These are phyloP conservation scores for Allodekkera sacchari DNA, from an alignment of 805 yeast genomes.

Conservation along the genomic window DNA sequence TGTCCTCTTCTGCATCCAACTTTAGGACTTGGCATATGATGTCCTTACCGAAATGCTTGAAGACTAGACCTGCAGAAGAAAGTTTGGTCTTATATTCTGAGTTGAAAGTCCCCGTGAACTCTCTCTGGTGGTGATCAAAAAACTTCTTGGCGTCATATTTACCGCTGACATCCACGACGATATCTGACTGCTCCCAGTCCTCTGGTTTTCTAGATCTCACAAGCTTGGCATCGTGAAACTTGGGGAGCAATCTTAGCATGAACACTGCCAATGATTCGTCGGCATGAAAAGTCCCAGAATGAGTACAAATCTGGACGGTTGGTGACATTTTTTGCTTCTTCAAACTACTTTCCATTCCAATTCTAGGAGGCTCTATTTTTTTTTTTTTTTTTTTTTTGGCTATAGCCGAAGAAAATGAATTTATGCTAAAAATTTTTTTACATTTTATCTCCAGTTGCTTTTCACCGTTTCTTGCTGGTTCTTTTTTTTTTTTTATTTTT, in stretches of 20 bases:
- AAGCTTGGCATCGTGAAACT: constrained; percentile 55
- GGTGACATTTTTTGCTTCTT: constrained; percentile 25
- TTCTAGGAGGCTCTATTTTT: neutral
- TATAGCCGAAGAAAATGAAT: too few species aligned
- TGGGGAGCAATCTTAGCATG: constrained; percentile 67
- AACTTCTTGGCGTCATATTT: constrained; percentile 77
- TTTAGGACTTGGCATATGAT: constrained; percentile 49
- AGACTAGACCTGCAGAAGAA: constrained; percentile 89
- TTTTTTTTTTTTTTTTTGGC: neutral
- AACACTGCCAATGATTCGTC: constrained; percentile 93
- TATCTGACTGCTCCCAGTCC: constrained; percentile 80
- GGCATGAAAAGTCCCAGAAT: constrained; percentile 92
- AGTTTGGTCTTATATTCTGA: constrained; percentile 62
- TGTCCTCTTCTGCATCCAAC: constrained; percentile 25
- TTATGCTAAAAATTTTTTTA: too few species aligned
- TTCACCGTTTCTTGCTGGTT: too few species aligned
- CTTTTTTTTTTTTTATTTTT: too few species aligned
- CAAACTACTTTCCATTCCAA: neutral
- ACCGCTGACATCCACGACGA: constrained; percentile 93
- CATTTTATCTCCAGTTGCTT: too few species aligned
- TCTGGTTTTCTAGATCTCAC: constrained; percentile 79
- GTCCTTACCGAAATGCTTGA: constrained; percentile 75
- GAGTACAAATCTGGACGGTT: constrained; percentile 64
- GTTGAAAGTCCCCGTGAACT: constrained; percentile 68
- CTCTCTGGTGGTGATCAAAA: constrained; percentile 97